phyloP scores from a whole-genome alignment of 805 yeast genomes.

The Candida vaughaniae region DNA sequence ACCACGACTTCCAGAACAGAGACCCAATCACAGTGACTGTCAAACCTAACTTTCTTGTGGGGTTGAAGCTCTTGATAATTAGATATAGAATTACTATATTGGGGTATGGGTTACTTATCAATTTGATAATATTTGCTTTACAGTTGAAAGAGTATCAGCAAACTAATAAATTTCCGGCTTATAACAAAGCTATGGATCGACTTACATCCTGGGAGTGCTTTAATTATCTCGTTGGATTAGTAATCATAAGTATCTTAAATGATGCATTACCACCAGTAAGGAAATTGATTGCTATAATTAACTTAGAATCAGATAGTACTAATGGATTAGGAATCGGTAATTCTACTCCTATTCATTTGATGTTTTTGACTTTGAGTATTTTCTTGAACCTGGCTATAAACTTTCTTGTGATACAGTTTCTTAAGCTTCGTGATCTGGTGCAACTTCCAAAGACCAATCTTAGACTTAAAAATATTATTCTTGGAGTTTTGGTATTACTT shows the following conservation, averaged over 20 bases:
- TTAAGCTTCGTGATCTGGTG: constrained; percentile 1
- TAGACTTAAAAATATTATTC: constrained; percentile 5
- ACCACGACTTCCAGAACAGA: constrained; percentile 27
- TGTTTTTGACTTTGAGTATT: constrained; percentile 6
- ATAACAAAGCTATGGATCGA: constrained; percentile 35
- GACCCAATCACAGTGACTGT: constrained; percentile 15
- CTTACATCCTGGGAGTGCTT: constrained; percentile 4
- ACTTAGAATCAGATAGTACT: constrained; percentile 1
- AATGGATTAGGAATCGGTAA: constrained; percentile 5
- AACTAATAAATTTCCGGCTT: constrained; percentile 29
- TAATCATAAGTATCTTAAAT: background rate
- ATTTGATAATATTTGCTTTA: constrained; percentile 48
- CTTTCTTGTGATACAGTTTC: background rate
- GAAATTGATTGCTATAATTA: background rate
- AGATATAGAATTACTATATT: constrained; percentile 76
- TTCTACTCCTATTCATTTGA: constrained; percentile 2
- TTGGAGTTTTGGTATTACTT: constrained; percentile 7
- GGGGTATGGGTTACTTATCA: constrained; percentile 64
- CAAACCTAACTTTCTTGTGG: constrained; percentile 53
- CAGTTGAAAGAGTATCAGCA: constrained; percentile 52
- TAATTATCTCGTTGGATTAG: constrained; percentile 12
- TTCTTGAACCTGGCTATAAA: constrained; percentile 2
- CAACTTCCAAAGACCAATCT: constrained; percentile 6
- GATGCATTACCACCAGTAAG: constrained; percentile 2
- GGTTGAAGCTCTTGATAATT: constrained; percentile 67